Conservation (phyloP, 2,329 filamentous ascomycete species). For the Colletotrichum sojae region DNA sequence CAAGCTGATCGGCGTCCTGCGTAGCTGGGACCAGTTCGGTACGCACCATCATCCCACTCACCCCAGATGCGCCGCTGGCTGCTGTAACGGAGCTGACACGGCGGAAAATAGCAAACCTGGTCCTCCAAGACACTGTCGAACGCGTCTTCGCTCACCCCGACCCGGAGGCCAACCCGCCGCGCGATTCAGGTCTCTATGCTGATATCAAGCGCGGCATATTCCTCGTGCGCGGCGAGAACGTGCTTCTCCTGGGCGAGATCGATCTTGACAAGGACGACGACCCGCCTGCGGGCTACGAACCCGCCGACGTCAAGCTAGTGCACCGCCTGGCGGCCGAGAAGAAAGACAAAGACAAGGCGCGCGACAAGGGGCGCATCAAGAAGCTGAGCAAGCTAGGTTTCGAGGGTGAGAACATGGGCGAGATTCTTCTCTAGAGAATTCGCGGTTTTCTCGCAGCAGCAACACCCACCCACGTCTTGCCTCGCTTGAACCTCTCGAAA, state of each 20-base stretch:
- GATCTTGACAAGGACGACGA: conserved; percentile 97
- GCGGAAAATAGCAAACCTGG: conserved; percentile 83
- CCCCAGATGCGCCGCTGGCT: background rate
- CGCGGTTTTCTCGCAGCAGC: background rate
- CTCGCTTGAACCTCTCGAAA: conserved; percentile 17
- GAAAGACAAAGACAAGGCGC: conserved; percentile 76
- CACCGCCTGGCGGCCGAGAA: conserved; percentile 80
- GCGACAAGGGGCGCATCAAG: conserved; percentile 79
- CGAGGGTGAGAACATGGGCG: conserved; percentile 86
- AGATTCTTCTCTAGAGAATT: conserved; percentile 74
- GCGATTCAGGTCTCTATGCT: conserved; percentile 75
- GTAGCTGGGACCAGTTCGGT: conserved; percentile 99
- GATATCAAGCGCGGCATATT: conserved; percentile 91
- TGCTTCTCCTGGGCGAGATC: conserved; percentile 95
- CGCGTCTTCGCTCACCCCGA: conserved; percentile 77
- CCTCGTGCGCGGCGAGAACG: conserved; percentile 95
- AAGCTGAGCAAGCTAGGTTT: conserved; percentile 86
- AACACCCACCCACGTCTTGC: background rate
- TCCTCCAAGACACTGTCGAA: conserved; percentile 93
- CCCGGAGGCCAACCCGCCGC: conserved; percentile 48
- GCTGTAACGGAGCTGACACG: background rate
- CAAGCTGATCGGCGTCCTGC: conserved; percentile 91
- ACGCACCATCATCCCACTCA: conserved; percentile 48
- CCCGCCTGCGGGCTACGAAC: conserved; percentile 77
- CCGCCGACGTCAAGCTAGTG: conserved; percentile 78